Evolutionary conservation across 116 monocot species (phyloP).

Genomic region (Dioscorea cayenensis): DNA sequence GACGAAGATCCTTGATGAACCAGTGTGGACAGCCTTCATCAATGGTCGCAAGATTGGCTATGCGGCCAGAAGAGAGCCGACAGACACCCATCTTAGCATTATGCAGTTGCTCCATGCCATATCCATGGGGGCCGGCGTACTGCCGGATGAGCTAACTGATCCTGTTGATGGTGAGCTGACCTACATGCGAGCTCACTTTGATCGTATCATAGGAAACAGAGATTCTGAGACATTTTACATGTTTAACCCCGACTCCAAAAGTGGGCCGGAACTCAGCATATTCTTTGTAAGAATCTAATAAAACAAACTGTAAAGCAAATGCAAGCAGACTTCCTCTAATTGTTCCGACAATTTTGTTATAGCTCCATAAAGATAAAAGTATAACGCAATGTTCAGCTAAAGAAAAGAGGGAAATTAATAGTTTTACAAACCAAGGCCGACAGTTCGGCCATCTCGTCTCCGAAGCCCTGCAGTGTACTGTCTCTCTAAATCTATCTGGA

Average conservation of each 20-base stretch:
- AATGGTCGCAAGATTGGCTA: constrained; percentile 14
- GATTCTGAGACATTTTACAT: constrained; percentile 18
- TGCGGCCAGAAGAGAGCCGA: constrained; percentile 8
- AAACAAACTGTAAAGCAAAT: not conserved
- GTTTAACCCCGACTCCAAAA: constrained; percentile 4
- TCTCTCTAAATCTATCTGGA: constrained; percentile 90
- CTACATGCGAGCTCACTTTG: constrained; percentile 12
- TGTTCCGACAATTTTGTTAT: not conserved
- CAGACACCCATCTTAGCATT: not conserved
- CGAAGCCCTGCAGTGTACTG: constrained; percentile 96
- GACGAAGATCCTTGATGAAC: constrained; percentile 8
- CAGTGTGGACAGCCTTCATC: constrained; percentile 10
- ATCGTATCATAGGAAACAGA: constrained; percentile 3
- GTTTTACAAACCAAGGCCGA: constrained; percentile 82
- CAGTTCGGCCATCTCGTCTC: constrained; percentile 93
- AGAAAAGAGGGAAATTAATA: not conserved
- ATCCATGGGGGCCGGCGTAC: constrained; percentile 16
- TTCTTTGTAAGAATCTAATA: constrained; percentile 24
- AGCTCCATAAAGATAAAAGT: not conserved
- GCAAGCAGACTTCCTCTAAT: not conserved
- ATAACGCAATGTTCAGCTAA: not conserved
- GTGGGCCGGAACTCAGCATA: constrained; percentile 20
- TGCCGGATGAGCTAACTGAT: constrained; percentile 4
- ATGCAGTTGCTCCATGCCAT: constrained; percentile 16
- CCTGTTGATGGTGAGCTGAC: constrained; percentile 10